These are phyloP conservation scores for Sporothrix phasma DNA, from an alignment of 2,329 filamentous ascomycete species.

Conservation along the genomic window DNA sequence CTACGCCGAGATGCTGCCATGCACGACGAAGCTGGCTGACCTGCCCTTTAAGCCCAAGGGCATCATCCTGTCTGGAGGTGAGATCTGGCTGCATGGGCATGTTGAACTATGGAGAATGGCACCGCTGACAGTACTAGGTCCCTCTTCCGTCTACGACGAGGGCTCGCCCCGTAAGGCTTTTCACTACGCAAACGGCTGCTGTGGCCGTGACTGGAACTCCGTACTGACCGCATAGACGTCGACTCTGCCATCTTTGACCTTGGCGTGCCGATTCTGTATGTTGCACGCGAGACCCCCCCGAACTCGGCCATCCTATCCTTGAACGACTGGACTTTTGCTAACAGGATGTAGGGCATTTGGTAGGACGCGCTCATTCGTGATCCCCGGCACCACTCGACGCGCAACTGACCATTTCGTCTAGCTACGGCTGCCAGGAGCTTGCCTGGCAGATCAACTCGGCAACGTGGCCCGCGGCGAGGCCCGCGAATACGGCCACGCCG, in stretches of 20 bases:
- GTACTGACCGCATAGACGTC: slow-evolving; percentile 38
- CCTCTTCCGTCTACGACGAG: slow-evolving; percentile 28
- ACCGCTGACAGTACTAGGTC: slow-evolving; percentile 1
- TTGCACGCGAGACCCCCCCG: neutral
- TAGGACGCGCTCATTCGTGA: neutral
- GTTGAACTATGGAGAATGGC: neutral
- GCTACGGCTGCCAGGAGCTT: slow-evolving; percentile 16
- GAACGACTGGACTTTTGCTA: neutral
- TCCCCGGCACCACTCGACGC: neutral
- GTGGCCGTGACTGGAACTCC: neutral
- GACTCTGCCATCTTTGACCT: slow-evolving; percentile 71
- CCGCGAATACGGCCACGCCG: slow-evolving; percentile 62
- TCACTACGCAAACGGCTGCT: neutral
- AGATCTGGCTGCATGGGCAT: neutral
- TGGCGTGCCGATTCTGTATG: slow-evolving; percentile 25
- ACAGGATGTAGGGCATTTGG: neutral
- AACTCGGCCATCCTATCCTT: no score
- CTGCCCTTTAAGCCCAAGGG: slow-evolving; percentile 73
- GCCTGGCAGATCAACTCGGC: slow-evolving; percentile 17
- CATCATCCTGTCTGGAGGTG: slow-evolving; percentile 52
- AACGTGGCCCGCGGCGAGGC: slow-evolving; percentile 60
- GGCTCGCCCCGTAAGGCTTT: slow-evolving; percentile 27
- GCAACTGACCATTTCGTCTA: neutral
- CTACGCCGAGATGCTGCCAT: slow-evolving; percentile 81
- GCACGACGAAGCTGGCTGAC: slow-evolving; percentile 70